phyloP scores from a whole-genome alignment of 192 early-diverging fungal genomes.

The Coemansia sp. region DNA sequence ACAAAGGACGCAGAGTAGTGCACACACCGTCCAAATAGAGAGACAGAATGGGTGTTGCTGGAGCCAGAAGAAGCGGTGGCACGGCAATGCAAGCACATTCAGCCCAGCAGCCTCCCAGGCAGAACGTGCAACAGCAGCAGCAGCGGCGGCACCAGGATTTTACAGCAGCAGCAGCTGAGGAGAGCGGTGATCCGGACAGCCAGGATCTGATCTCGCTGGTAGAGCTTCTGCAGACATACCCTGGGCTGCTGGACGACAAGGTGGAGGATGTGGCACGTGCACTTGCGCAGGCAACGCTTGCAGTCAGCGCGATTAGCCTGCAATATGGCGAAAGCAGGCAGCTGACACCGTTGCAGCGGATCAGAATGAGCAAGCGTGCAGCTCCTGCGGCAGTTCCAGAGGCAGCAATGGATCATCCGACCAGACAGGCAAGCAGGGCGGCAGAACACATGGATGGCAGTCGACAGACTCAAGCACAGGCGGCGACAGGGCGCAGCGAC shows the following conservation, averaged over 20 bases:
- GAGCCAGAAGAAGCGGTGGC: not conserved
- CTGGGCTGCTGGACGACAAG: conserved; percentile 34
- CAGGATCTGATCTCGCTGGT: conserved; percentile 15
- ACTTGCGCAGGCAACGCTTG: conserved; percentile 40
- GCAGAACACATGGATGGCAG: not conserved
- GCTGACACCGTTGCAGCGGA: conserved; percentile 27
- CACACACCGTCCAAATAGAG: not conserved
- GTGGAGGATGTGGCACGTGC: conserved; percentile 47
- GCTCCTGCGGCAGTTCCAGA: not conserved
- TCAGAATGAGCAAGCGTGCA: conserved; percentile 28
- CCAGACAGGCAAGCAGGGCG: not conserved
- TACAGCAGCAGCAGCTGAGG: not conserved
- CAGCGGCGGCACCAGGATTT: not conserved
- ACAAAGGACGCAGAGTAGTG: not conserved
- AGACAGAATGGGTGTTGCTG: not conserved
- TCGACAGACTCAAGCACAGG: not conserved
- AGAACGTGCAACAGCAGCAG: too few relatives aligned
- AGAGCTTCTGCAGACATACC: conserved; percentile 43
- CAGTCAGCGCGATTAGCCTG: conserved; percentile 21
- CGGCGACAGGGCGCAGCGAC: not conserved
- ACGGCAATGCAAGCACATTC: not conserved
- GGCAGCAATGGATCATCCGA: not conserved
- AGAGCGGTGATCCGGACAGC: not conserved
- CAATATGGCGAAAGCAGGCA: conserved; percentile 4
- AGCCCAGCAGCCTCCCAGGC: not conserved